Base-by-base conservation (phyloP, 768 basidiomycete genomes). In the Rhodotorula toruloides region DNA sequence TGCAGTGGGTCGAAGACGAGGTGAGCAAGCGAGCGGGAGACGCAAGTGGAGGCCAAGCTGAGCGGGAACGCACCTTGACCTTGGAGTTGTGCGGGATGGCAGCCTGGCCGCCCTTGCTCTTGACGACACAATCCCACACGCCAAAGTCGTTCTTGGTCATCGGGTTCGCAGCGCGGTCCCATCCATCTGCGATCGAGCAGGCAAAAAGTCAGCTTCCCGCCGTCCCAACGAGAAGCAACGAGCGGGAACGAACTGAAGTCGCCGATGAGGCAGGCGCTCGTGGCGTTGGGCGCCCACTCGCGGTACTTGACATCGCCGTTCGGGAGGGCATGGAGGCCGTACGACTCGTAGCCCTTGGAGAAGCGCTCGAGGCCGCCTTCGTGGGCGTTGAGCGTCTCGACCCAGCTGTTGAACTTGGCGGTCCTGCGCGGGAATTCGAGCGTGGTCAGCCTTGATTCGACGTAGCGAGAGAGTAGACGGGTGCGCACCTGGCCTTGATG, bases 281-380 rank as follows among this genome's bases (percentile, higher is more conserved):
- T 79, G 25, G 88, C 93, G 72, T 89, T 89, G 0, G 96, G 93
- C 14, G 96, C 94, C 96, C 96, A 99, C 77, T 99, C 96, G 73
- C 89, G 82, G 78, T 98, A 98, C 13, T 83, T 79, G 37, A 98
- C 83, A 36, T 86, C 82, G 58, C 85, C 86, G 63, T 87, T 83
- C 43, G 79, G 76, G 46, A 80, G 81, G 47, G 90, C 83, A 63
- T 88, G 86, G 73, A 99, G 81, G 42, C 94, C 94, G 76, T 85
- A 78, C 7, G 72, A 84, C 68, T 84, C 81, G 78, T 90, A 93
- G 4, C 90, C 90, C 75, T 86, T 83, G 11, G 88, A 87, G 77
- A 90, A 90, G 25, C 80, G 79, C 36, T 88, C 87, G 70, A 85
- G 83, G 27, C 96, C 94, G 54, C 91, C 91, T 79, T 98, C 93